Evolutionary conservation across 2,329 filamentous ascomycete species (phyloP).

Genomic region (Fusarium metavorans): DNA sequence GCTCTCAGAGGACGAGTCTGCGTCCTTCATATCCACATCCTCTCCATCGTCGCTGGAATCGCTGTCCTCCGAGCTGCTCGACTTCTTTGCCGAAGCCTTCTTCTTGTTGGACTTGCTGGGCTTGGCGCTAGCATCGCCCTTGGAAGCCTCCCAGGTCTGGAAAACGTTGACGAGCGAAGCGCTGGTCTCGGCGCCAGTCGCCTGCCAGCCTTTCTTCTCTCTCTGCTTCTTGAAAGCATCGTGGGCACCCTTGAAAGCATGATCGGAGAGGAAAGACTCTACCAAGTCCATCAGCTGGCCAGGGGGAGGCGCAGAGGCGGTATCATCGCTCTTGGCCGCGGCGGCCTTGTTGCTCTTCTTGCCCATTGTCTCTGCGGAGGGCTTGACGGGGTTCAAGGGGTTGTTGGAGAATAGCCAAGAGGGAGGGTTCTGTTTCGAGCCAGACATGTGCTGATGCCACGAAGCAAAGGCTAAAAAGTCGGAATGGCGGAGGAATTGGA

Average conservation of each 20-base stretch:
- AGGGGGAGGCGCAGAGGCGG: constrained; percentile 56
- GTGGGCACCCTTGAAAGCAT: constrained; percentile 73
- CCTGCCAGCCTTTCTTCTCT: constrained; percentile 62
- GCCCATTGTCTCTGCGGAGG: constrained; percentile 48
- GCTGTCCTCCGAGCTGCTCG: constrained; percentile 35
- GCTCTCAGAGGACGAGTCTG: constrained; percentile 51
- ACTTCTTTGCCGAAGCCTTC: constrained; percentile 35
- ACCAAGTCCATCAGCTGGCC: constrained; percentile 75
- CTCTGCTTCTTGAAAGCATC: constrained; percentile 73
- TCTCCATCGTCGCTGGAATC: constrained; percentile 49
- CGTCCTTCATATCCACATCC: constrained; percentile 62
- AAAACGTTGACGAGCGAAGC: constrained; percentile 64
- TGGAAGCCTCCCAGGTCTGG: constrained; percentile 60
- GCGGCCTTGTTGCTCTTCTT: constrained; percentile 45
- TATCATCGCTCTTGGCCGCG: constrained; percentile 33
- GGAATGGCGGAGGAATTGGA: constrained; percentile 13
- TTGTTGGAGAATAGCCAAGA: constrained; percentile 61
- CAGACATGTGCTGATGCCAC: constrained; percentile 49
- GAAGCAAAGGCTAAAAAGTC: constrained; percentile 2
- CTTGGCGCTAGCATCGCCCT: constrained; percentile 31
- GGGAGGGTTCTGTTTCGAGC: constrained; percentile 48
- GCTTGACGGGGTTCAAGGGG: constrained; percentile 37
- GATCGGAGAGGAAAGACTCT: constrained; percentile 73
- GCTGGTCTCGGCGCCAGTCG: constrained; percentile 37
- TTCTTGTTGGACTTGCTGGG: constrained; percentile 37